Evolutionary conservation across 140 eudicot genomes (phyloP).

Genomic region (Anethum foeniculum): DNA sequence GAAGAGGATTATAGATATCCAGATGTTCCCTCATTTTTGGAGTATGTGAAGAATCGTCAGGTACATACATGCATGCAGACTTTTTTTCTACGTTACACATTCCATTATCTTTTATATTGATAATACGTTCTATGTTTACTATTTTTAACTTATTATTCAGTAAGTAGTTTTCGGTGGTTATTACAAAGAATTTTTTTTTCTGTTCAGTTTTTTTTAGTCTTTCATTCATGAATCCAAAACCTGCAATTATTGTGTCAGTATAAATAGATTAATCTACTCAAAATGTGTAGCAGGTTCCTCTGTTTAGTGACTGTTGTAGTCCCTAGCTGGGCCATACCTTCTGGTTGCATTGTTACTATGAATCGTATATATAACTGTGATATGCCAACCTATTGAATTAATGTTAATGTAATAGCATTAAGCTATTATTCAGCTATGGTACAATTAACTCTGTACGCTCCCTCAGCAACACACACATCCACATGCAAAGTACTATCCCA

Average conservation of each 20-base stretch:
- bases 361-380: too few relatives aligned
- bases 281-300: too few relatives aligned
- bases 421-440: neutral
- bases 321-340: too few relatives aligned
- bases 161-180: neutral
- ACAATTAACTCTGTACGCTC: neutral
- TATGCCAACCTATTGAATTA: neutral
- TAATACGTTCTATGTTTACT: neutral
- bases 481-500: neutral
- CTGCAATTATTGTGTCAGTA: too few relatives aligned
- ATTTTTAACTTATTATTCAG: neutral
- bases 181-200: neutral
- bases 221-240: neutral
- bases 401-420: neutral
- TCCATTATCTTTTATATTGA: neutral
- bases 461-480: neutral
- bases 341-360: too few relatives aligned
- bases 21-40: constrained; percentile 75
- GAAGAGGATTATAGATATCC: constrained; percentile 51
- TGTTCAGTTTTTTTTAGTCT: neutral
- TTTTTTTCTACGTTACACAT: neutral
- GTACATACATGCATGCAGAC: neutral
- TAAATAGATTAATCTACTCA: too few relatives aligned
- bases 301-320: too few relatives aligned
- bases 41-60: constrained; percentile 50